Conservation (phyloP, 257 asterid species). For the Nicotiana knightiana region DNA sequence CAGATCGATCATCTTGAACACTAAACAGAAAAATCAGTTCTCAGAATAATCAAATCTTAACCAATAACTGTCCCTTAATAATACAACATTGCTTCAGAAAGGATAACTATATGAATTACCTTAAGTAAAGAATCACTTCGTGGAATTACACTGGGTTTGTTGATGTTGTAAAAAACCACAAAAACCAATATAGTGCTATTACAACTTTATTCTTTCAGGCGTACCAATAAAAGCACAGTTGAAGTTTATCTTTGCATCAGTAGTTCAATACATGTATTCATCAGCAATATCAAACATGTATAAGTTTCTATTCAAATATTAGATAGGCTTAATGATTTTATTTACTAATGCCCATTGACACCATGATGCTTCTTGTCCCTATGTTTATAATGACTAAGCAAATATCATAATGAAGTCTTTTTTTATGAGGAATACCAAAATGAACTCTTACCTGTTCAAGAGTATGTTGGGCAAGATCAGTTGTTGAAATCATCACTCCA, state of each 20-base stretch:
- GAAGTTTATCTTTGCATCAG: background rate
- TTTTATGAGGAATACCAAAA: background rate
- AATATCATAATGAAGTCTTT: constrained; percentile 15
- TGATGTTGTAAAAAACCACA: background rate
- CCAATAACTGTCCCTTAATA: background rate
- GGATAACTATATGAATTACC: background rate
- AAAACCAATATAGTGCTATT: background rate
- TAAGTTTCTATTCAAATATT: background rate
- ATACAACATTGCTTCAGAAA: background rate
- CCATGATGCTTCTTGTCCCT: background rate
- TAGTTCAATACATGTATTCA: background rate
- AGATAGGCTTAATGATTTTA: background rate
- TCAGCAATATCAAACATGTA: background rate
- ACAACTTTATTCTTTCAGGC: background rate
- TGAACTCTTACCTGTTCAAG: constrained; percentile 72
- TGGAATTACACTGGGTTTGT: too few species aligned
- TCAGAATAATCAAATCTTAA: background rate
- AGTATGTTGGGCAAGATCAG: constrained; percentile 96
- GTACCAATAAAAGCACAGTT: background rate
- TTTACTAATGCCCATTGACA: constrained; percentile 1
- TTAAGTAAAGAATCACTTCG: background rate
- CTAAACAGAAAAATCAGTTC: background rate
- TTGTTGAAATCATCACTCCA: constrained; percentile 97
- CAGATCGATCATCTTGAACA: background rate
- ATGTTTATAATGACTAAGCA: background rate